A percentile compares a stretch with the other conserved stretches of the same genome.
Conservation (phyloP, 768 basidiomycete species). For the Pilatotrama ljubarskyi region DNA sequence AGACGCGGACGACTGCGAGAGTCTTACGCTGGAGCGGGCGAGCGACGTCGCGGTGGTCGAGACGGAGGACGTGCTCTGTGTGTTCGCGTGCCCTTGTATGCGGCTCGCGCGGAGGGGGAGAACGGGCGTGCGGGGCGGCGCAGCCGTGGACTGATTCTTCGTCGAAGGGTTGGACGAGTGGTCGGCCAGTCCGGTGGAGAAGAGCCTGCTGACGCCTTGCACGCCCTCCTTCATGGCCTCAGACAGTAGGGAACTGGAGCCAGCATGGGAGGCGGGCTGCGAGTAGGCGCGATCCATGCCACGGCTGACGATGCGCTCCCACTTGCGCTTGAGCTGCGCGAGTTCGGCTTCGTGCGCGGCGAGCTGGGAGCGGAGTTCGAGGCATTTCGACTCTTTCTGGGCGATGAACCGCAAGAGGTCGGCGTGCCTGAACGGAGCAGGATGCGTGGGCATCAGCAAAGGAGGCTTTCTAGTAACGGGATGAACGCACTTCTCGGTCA, state of each 20-base stretch:
- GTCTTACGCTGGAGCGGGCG: conserved; percentile 35
- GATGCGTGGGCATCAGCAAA: neutral
- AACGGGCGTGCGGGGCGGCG: conserved; percentile 12
- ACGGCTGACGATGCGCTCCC: conserved; percentile 76
- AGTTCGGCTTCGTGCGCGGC: conserved; percentile 73
- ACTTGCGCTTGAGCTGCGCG: conserved; percentile 73
- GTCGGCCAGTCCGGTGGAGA: conserved; percentile 48
- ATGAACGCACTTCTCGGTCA: conserved; percentile 67
- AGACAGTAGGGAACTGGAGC: conserved; percentile 26
- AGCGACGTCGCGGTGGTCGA: conserved; percentile 31
- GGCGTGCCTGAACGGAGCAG: conserved; percentile 54
- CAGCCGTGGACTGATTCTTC: conserved; percentile 13
- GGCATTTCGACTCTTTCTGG: conserved; percentile 81
- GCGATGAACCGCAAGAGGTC: conserved; percentile 84
- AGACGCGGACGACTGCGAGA: conserved; percentile 49
- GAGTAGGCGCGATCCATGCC: conserved; percentile 47
- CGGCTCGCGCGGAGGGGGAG: conserved; percentile 13
- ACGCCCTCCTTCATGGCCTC: conserved; percentile 58
- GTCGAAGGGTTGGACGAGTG: conserved; percentile 29
- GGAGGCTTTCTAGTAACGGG: too few relatives aligned
- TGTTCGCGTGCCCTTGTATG: conserved; percentile 22
- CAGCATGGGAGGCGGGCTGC: conserved; percentile 31
- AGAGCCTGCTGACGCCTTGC: conserved; percentile 54
- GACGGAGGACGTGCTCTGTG: conserved; percentile 35
- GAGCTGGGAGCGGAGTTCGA: conserved; percentile 78